A percentile compares a stretch with the other conserved stretches of the same genome.
phyloP scores from a whole-genome alignment of 192 early-diverging fungal species.

The Coemansia sp. region DNA sequence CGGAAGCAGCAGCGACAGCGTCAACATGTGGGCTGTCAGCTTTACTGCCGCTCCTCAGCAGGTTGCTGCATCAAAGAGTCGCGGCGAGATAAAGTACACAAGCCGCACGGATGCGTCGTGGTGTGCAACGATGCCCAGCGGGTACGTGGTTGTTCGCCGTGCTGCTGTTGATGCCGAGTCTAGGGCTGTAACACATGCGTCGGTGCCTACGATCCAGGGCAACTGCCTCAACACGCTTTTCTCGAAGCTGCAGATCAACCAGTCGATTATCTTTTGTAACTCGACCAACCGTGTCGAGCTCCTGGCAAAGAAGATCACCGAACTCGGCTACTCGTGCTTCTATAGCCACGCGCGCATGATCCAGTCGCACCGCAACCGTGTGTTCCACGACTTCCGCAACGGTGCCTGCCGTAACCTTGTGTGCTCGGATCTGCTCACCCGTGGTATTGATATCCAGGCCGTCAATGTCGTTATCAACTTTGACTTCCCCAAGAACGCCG shows the following conservation, averaged over 20 bases:
- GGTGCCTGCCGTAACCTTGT: slow-evolving; percentile 97
- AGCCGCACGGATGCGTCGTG: slow-evolving; percentile 23
- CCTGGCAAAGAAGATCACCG: slow-evolving; percentile 99
- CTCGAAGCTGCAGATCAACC: slow-evolving; percentile 99
- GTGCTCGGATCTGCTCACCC: slow-evolving; percentile 95
- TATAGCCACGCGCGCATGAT: slow-evolving; percentile 99
- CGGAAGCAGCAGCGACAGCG: too few species aligned
- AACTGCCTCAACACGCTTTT: slow-evolving; percentile 81
- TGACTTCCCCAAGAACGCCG: slow-evolving; percentile 99
- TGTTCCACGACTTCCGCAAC: slow-evolving; percentile 99
- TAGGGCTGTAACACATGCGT: slow-evolving; percentile 12
- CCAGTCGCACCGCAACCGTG: slow-evolving; percentile 96
- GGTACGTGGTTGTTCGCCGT: slow-evolving; percentile 28
- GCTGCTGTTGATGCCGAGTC: slow-evolving; percentile 1
- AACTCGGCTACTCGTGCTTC: slow-evolving; percentile 98
- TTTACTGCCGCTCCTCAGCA: slow-evolving; percentile 5
- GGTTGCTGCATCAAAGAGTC: slow-evolving; percentile 3
- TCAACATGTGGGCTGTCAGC: slow-evolving; percentile 18
- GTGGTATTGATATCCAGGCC: slow-evolving; percentile 99
- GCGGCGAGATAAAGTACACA: slow-evolving; percentile 18
- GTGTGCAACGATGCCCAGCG: slow-evolving; percentile 33
- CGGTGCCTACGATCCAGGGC: slow-evolving; percentile 23
- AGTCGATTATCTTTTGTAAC: slow-evolving; percentile 99
- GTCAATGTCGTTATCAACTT: slow-evolving; percentile 99
- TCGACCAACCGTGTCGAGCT: slow-evolving; percentile 98